phyloP scores from a whole-genome alignment of 768 basidiomycete species.

The Pulveroboletus sp. region DNA sequence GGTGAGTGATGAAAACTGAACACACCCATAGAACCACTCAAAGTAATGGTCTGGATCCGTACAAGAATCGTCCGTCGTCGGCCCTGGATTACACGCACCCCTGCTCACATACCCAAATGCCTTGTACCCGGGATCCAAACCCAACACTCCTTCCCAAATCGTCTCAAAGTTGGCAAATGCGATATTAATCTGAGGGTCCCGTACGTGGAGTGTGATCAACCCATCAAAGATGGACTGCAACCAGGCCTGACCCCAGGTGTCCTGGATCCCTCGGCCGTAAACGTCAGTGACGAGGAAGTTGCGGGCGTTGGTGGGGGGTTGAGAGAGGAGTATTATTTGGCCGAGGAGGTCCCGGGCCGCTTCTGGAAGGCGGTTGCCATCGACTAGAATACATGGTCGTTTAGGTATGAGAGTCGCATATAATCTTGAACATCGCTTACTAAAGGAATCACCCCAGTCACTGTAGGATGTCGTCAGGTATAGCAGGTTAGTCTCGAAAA shows the following conservation, averaged over 20 bases:
- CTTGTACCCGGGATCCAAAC: constrained; percentile 37
- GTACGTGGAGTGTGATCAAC: constrained; percentile 33
- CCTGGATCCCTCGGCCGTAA: constrained; percentile 43
- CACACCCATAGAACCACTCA: constrained; percentile 49
- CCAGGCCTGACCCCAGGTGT: constrained; percentile 41
- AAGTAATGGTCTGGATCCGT: constrained; percentile 45
- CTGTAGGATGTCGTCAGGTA: constrained; percentile 22
- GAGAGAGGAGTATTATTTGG: constrained; percentile 43
- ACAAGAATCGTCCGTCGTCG: constrained; percentile 34
- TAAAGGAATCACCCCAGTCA: constrained; percentile 40
- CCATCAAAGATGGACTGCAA: constrained; percentile 44
- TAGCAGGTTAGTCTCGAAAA: neutral
- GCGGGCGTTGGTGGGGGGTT: constrained; percentile 46
- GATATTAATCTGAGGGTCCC: constrained; percentile 31
- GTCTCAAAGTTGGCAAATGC: constrained; percentile 45
- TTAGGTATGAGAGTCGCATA: neutral
- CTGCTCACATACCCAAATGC: constrained; percentile 47
- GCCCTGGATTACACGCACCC: constrained; percentile 33
- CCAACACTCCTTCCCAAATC: constrained; percentile 48
- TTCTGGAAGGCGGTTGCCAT: constrained; percentile 43
- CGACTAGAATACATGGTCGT: constrained; percentile 23
- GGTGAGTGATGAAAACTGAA: neutral
- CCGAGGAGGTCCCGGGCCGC: constrained; percentile 41
- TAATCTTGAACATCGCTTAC: constrained; percentile 21
- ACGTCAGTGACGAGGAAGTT: constrained; percentile 47